These are phyloP conservation scores for Silene noctiflora DNA, from an alignment of 179 eudicot species.

Conservation along the genomic window DNA sequence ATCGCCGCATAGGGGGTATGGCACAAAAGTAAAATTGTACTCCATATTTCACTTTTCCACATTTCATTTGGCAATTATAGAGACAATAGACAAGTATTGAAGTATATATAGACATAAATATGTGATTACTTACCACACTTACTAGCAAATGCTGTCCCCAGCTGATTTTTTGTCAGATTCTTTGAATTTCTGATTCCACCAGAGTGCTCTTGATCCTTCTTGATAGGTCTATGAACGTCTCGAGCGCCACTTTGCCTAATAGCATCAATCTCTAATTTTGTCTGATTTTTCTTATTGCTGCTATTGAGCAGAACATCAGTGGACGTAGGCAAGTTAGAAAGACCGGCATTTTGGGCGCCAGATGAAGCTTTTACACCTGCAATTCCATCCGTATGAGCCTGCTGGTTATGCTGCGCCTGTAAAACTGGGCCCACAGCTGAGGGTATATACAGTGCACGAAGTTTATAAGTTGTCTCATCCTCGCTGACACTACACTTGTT, in stretches of 20 bases:
- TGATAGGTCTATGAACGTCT: slow-evolving; percentile 22
- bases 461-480: slow-evolving; percentile 34
- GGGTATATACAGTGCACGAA: slow-evolving; percentile 29
- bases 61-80: not conserved
- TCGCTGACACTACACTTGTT: slow-evolving; percentile 41
- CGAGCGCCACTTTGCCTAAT: slow-evolving; percentile 20
- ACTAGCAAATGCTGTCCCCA: slow-evolving; percentile 8
- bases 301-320: slow-evolving; percentile 20
- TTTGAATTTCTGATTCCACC: slow-evolving; percentile 24
- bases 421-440: slow-evolving; percentile 18
- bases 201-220: slow-evolving; percentile 26
- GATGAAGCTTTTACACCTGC: slow-evolving; percentile 22
- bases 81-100: slow-evolving; percentile 10
- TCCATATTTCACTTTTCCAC: not conserved
- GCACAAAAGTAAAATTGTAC: not conserved
- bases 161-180: slow-evolving; percentile 25
- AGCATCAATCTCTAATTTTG: slow-evolving; percentile 22
- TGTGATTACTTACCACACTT: slow-evolving; percentile 24
- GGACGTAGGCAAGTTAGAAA: slow-evolving; percentile 10
- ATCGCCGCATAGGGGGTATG: not conserved
- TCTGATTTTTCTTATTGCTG: slow-evolving; percentile 22
- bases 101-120: slow-evolving; percentile 8
- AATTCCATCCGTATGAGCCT: slow-evolving; percentile 23
- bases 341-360: slow-evolving; percentile 16
- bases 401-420: slow-evolving; percentile 24